These are phyloP conservation scores for Linaria vulgaris DNA, from an alignment of 257 asterid species.

Conservation along the genomic window DNA sequence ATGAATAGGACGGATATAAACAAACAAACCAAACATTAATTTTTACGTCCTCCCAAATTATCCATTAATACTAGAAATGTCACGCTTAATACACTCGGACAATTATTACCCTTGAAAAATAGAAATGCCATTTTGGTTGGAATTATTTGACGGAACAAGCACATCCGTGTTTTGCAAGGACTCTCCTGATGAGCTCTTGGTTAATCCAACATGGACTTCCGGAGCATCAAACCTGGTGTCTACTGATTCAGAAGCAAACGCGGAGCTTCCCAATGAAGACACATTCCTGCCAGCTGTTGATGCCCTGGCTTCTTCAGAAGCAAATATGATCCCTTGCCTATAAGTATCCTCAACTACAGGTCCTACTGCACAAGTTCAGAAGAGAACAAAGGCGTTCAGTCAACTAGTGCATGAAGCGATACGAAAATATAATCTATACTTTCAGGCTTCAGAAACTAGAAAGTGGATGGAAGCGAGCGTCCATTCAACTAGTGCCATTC, in stretches of 20 bases:
- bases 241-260: conserved; percentile 39
- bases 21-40: background rate
- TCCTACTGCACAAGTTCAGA: conserved; percentile 39
- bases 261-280: conserved; percentile 38
- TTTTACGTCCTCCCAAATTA: too few species aligned
- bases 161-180: conserved; percentile 38
- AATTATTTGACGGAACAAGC: conserved; percentile 35
- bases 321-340: conserved; percentile 62
- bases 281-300: conserved; percentile 24
- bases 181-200: conserved; percentile 40
- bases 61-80: background rate
- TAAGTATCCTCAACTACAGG: conserved; percentile 39
- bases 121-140: conserved; percentile 57
- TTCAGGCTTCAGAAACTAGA: background rate
- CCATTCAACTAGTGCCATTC: too few species aligned
- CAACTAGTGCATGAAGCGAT: too few species aligned
- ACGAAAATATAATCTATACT: too few species aligned
- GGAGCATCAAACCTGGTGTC: conserved; percentile 55
- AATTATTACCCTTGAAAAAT: conserved; percentile 78
- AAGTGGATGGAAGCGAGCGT: too few species aligned
- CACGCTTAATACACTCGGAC: conserved; percentile 12
- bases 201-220: conserved; percentile 47
- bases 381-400: conserved; percentile 6
- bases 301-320: conserved; percentile 49
- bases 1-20: background rate